Evolutionary conservation across 1,139 yeast genomes (phyloP).

Genomic region (Petasospora fabianii): DNA sequence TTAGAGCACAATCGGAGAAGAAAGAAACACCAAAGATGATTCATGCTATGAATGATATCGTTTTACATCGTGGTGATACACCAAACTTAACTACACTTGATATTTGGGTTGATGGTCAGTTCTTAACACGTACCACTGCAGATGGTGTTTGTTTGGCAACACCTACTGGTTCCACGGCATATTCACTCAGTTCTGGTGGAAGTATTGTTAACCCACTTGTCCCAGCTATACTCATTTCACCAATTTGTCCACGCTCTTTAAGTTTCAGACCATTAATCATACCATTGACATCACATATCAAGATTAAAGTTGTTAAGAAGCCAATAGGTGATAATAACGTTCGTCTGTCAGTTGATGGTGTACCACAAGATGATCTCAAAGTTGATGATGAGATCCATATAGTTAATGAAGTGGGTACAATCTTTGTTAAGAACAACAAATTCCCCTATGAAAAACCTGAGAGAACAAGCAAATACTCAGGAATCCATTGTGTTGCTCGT

Average conservation of each 20-base stretch:
- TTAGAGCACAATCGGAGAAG: constrained; percentile 32
- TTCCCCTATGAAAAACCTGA: constrained; percentile 30
- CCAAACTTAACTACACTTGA: constrained; percentile 85
- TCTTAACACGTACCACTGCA: constrained; percentile 84
- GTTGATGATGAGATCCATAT: constrained; percentile 82
- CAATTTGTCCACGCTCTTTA: constrained; percentile 85
- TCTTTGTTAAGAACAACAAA: constrained; percentile 43
- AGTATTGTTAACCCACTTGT: constrained; percentile 89
- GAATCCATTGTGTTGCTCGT: constrained; percentile 87
- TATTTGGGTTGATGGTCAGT: constrained; percentile 74
- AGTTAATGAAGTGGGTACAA: constrained; percentile 54
- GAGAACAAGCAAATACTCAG: constrained; percentile 35
- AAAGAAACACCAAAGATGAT: constrained; percentile 26
- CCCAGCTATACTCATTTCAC: constrained; percentile 77
- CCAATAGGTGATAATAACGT: constrained; percentile 35
- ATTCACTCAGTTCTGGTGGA: constrained; percentile 87
- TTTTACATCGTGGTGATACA: constrained; percentile 81
- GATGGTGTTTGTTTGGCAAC: constrained; percentile 85
- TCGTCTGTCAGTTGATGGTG: constrained; percentile 75
- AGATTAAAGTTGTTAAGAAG: constrained; percentile 50
- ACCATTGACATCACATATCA: constrained; percentile 69
- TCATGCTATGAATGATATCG: constrained; percentile 91
- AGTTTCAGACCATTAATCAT: constrained; percentile 83
- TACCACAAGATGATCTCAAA: constrained; percentile 60
- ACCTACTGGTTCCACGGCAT: constrained; percentile 96